A percentile compares a stretch with the other conserved stretches of the same genome.
Conservation (phyloP, 2,329 filamentous ascomycete genomes). For the Orbilia oligospora region DNA sequence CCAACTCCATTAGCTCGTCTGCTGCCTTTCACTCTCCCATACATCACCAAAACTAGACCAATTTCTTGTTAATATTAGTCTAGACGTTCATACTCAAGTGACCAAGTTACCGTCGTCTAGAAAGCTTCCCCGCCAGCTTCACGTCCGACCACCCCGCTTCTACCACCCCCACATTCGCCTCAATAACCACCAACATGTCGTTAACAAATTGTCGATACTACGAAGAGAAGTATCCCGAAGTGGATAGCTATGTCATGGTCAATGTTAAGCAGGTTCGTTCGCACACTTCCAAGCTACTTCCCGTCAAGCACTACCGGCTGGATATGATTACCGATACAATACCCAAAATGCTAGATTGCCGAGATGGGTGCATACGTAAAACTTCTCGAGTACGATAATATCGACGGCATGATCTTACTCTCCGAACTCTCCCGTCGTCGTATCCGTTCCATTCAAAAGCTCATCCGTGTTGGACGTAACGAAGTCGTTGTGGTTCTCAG, state of each 20-base stretch:
- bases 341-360: constrained; percentile 78
- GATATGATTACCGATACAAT: neutral
- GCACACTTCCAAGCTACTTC: neutral
- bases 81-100: neutral
- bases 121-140: constrained; percentile 25
- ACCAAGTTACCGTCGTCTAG: neutral
- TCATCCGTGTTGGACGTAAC: constrained; percentile 97
- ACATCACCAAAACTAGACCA: neutral
- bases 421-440: constrained; percentile 97
- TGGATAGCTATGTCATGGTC: constrained; percentile 99
- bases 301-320: neutral
- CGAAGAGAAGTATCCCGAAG: constrained; percentile 97
- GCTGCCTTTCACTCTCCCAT: neutral
- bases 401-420: constrained; percentile 99
- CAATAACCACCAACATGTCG: constrained; percentile 74
- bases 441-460: constrained; percentile 98
- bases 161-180: constrained; percentile 21
- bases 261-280: constrained; percentile 92
- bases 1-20: neutral
- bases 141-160: constrained; percentile 27
- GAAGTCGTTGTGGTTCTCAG: constrained; percentile 98
- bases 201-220: constrained; percentile 97
- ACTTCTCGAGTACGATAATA: constrained; percentile 99
- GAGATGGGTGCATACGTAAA: constrained; percentile 99
- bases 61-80: neutral